These are phyloP conservation scores for Bryum argenteum DNA, from an alignment of 225 moss, liverwort and hornwort genomes.

Conservation along the genomic window DNA sequence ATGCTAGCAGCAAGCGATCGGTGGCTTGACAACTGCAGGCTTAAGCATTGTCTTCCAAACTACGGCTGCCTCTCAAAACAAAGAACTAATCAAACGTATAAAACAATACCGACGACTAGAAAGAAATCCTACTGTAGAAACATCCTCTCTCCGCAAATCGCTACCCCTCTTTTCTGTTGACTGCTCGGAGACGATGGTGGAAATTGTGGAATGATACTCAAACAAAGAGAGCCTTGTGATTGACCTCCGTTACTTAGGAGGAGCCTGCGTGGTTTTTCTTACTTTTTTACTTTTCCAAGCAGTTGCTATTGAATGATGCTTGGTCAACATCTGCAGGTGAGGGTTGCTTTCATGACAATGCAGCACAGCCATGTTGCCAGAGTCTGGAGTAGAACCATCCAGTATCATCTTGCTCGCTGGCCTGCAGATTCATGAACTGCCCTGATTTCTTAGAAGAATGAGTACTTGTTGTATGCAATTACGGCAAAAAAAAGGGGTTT, in stretches of 20 bases:
- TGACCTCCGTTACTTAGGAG: not conserved
- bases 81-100: not conserved
- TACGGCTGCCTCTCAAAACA: not conserved
- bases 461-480: too few species aligned
- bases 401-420: too few species aligned
- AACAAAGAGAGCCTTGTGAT: not conserved
- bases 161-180: constrained; percentile 16
- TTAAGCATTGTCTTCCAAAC: constrained; percentile 21
- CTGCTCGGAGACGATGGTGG: constrained; percentile 6
- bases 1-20: not conserved
- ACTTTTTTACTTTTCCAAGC: not conserved
- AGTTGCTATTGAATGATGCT: not conserved
- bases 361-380: not conserved
- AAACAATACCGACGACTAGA: constrained; percentile 9
- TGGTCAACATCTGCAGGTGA: constrained; percentile 20
- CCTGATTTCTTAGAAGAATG: not conserved
- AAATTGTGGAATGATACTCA: not conserved
- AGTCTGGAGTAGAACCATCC: not conserved
- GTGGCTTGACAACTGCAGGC: not conserved
- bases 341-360: constrained; percentile 9
- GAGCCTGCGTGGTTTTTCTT: not conserved
- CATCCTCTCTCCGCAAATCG: constrained; percentile 28
- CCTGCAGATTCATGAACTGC: not conserved
- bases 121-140: constrained; percentile 8
- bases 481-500: too few species aligned